Evolutionary conservation across 2,329 filamentous ascomycete genomes (phyloP), one percentile per base, ranked within the genome.

Genomic region (Paramyrothecium sp.): DNA sequence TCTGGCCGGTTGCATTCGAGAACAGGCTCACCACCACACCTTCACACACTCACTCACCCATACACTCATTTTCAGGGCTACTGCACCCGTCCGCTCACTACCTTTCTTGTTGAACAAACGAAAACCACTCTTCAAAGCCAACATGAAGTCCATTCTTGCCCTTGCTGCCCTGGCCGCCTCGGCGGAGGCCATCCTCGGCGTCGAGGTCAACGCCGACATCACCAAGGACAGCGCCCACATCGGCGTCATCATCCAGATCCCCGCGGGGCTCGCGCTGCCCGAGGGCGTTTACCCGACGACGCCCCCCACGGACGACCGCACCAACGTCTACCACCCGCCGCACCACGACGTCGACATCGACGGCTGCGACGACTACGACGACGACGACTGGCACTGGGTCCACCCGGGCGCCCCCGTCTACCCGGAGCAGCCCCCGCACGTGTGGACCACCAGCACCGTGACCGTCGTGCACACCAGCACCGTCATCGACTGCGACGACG

Each of bases 371-470:
- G 60, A 66, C 57, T 59, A 68, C 50, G 61, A 59, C 33, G 60
- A 64, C 19, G 47, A 67, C 34, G 64, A 61, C 26, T 76, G 74
- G 73, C 73, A 76, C 62, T 76, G 65, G 60, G 70, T 73, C 46
- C 70, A 71, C 59, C 67, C 68, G 46, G 69, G 70, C 58, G 60
- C 65, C 57, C 64, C 60, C 55, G 56, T 59, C 55, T 54, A 67
- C 56, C 59, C 67, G 22, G 55, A 61, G n/a, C 59, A 64, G 54
- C 61, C 63, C 46, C 57, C 66, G 49, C 67, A 71, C 62, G 66
- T 67, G 60, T 78, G 73, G 74, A 73, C 71, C 23, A 78, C 74
- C 41, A 75, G 72, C 68, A 79, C 75, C 59, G 63, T 78, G 64
- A 77, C 70, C 54, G 65, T 67, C 54, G 77, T 75, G 20, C 65